These are phyloP conservation scores for Schizothecium vesticola DNA, from an alignment of 495 filamentous ascomycete species.

Conservation along the genomic window DNA sequence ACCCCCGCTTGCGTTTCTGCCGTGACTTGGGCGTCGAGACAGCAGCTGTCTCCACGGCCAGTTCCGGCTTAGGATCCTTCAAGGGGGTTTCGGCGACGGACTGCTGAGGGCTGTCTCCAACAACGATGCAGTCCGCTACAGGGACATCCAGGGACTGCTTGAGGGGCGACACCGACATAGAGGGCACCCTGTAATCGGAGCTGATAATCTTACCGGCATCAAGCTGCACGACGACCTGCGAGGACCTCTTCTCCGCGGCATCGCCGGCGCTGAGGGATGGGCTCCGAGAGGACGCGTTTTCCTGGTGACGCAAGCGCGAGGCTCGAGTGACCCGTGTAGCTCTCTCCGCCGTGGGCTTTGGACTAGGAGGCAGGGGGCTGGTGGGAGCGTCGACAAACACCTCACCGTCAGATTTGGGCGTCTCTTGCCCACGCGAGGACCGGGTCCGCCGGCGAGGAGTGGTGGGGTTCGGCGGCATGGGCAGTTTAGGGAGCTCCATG, in stretches of 20 bases:
- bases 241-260: conserved; percentile 40
- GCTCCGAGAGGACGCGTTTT: conserved; percentile 1
- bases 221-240: conserved; percentile 41
- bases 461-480: conserved; percentile 11
- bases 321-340: neutral
- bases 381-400: conserved; percentile 44
- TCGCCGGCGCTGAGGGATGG: conserved; percentile 40
- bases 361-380: conserved; percentile 30
- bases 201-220: conserved; percentile 32
- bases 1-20: conserved; percentile 24
- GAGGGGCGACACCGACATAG: conserved; percentile 21
- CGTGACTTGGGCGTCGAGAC: conserved; percentile 17
- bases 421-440: conserved; percentile 10
- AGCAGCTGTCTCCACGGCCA: neutral
- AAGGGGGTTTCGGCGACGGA: neutral
- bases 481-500: neutral
- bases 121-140: conserved; percentile 26
- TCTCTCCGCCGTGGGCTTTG: conserved; percentile 9
- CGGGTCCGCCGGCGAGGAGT: conserved; percentile 17
- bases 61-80: conserved; percentile 9
- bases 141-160: conserved; percentile 14
- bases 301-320: neutral
- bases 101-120: conserved; percentile 18
- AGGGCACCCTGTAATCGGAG: conserved; percentile 13
- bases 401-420: conserved; percentile 36